These are phyloP conservation scores for Moricandia arvensis DNA, from an alignment of 345 rosid genomes.

Conservation along the genomic window DNA sequence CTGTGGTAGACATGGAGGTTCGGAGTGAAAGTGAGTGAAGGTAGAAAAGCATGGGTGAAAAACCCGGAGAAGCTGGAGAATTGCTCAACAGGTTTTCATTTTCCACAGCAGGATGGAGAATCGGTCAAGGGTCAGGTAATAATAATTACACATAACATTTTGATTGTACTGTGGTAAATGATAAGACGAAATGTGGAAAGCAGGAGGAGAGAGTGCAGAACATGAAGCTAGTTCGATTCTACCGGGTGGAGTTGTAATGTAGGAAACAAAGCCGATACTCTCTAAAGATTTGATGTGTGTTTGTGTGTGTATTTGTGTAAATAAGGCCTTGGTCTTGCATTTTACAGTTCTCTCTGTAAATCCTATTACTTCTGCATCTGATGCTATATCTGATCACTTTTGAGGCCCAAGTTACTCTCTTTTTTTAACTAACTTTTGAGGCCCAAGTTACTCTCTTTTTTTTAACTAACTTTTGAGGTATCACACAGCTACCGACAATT, in stretches of 20 bases:
- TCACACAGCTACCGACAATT: neutral
- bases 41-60: slow-evolving; percentile 84
- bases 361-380: slow-evolving; percentile 3
- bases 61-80: slow-evolving; percentile 70
- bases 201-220: slow-evolving; percentile 59
- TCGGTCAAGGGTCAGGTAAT: slow-evolving; percentile 46
- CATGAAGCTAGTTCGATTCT: slow-evolving; percentile 66
- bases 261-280: neutral
- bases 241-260: slow-evolving; percentile 43
- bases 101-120: slow-evolving; percentile 48
- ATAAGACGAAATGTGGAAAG: slow-evolving; percentile 2
- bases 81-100: slow-evolving; percentile 79
- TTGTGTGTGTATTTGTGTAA: slow-evolving; percentile 1
- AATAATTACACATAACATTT: neutral
- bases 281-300: neutral
- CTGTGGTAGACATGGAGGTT: slow-evolving; percentile 65
- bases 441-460: neutral
- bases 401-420: neutral
- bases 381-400: neutral
- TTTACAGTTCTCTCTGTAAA: slow-evolving; percentile 28
- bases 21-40: slow-evolving; percentile 71
- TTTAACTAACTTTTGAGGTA: no score
- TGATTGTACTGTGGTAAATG: no score
- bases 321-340: slow-evolving; percentile 20
- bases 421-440: neutral